Conservation (phyloP, 208 protist genomes). For the Crithidia brevicula region DNA sequence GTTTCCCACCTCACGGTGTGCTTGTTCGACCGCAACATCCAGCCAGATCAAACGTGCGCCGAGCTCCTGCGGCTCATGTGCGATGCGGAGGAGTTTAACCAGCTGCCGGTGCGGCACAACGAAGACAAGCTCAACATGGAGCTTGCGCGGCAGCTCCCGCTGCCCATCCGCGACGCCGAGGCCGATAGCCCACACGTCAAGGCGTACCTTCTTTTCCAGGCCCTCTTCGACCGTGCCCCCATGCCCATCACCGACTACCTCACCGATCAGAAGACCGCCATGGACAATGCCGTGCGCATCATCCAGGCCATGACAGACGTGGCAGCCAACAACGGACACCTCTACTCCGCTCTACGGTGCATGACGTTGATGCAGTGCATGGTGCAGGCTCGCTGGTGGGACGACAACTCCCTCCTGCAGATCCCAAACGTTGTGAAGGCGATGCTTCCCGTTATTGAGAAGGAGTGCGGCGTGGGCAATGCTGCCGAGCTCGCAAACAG, state of each 20-base stretch:
- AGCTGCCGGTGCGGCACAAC: conserved; percentile 98
- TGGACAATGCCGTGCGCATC: conserved; percentile 98
- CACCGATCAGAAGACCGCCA: conserved; percentile 97
- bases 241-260: conserved; percentile 98
- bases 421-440: conserved; percentile 81
- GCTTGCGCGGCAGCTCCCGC: conserved; percentile 69
- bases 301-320: conserved; percentile 97
- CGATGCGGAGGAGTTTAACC: conserved; percentile 96
- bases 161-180: conserved; percentile 66
- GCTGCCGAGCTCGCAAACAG: conserved; percentile 80
- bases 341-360: conserved; percentile 82
- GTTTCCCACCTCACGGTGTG: conserved; percentile 95
- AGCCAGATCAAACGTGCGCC: conserved; percentile 45
- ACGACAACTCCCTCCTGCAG: conserved; percentile 83
- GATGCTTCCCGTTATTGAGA: conserved; percentile 69
- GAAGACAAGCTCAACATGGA: conserved; percentile 98
- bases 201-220: conserved; percentile 97
- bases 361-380: conserved; percentile 97
- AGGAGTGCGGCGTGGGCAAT: conserved; percentile 58
- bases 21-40: conserved; percentile 89
- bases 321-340: conserved; percentile 93
- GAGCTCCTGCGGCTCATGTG: conserved; percentile 90
- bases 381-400: conserved; percentile 93
- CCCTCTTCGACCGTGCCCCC: conserved; percentile 92
- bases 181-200: conserved; percentile 96